Percentiles rank a stretch among this genome's conserved stretches.
These are phyloP conservation scores for Solanum chiquidenum DNA, from an alignment of 257 asterid species.

Conservation along the genomic window DNA sequence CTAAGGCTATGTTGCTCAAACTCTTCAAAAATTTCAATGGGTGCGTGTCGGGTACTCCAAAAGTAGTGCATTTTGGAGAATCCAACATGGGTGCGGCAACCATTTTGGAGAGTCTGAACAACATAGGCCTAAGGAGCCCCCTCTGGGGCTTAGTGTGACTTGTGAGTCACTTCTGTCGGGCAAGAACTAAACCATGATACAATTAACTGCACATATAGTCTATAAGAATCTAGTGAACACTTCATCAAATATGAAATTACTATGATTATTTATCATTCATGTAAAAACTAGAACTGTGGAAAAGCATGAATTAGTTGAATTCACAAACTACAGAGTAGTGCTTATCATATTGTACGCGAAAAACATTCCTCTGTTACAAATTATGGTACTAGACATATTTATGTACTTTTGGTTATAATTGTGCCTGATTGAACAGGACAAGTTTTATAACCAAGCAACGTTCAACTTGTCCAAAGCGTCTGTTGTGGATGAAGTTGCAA, in stretches of 20 bases:
- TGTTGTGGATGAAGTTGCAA: slow-evolving; percentile 17
- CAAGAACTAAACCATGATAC: neutral
- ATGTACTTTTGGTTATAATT: neutral
- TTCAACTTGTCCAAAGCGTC: slow-evolving; percentile 40
- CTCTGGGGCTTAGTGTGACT: neutral
- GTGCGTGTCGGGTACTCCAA: too few species aligned
- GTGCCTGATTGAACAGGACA: slow-evolving; percentile 33
- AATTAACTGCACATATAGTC: neutral
- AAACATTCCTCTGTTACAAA: neutral
- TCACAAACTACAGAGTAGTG: neutral
- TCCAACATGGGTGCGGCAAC: too few species aligned
- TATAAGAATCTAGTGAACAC: neutral
- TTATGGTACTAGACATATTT: neutral
- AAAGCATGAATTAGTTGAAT: neutral
- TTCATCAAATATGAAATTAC: neutral
- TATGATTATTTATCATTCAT: neutral
- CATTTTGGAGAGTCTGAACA: too few species aligned
- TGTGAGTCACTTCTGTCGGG: neutral
- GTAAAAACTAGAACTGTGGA: neutral
- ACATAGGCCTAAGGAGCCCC: neutral
- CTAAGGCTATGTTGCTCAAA: too few species aligned
- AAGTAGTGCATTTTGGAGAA: too few species aligned
- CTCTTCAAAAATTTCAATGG: too few species aligned
- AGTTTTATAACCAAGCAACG: slow-evolving; percentile 41
- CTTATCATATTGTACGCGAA: neutral